phyloP scores from a whole-genome alignment of 192 early-diverging fungal species.

The Linnemannia schmuckeri region DNA sequence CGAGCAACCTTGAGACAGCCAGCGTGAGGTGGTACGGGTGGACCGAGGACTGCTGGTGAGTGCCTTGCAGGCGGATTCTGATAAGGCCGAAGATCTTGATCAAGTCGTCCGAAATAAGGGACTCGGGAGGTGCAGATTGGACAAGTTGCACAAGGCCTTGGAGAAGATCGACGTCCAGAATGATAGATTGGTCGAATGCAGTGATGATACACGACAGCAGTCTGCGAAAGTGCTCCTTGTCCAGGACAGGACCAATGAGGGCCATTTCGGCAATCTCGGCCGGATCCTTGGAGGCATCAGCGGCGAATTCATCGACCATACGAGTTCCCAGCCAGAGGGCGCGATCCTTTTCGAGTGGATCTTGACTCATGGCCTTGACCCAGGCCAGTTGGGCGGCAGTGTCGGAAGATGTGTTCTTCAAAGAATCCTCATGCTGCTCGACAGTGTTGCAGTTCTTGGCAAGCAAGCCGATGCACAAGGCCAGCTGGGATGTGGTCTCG shows the following conservation, averaged over 20 bases:
- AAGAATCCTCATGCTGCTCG: no score
- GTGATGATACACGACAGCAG: background rate
- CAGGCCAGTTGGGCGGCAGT: background rate
- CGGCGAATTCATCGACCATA: background rate
- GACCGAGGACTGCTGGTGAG: background rate
- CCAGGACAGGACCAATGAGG: background rate
- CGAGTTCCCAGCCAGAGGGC: background rate
- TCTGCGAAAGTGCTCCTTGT: background rate
- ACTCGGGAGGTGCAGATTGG: background rate
- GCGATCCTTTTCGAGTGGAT: background rate
- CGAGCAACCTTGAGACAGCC: background rate
- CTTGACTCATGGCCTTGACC: background rate
- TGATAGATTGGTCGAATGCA: background rate
- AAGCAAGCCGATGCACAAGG: no score
- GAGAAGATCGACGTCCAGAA: background rate
- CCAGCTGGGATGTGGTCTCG: no score
- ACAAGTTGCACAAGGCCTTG: background rate
- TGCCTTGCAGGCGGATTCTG: background rate
- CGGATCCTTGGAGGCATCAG: background rate
- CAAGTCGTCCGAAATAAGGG: background rate
- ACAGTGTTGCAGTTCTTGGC: no score
- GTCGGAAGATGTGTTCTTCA: background rate
- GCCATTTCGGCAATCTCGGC: background rate
- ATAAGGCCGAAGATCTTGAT: background rate
- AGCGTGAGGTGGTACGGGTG: background rate